A percentile compares a stretch with the other conserved stretches of the same genome.
phyloP scores from a whole-genome alignment of 805 yeast genomes.

The Yamadazyma ubonensis region DNA sequence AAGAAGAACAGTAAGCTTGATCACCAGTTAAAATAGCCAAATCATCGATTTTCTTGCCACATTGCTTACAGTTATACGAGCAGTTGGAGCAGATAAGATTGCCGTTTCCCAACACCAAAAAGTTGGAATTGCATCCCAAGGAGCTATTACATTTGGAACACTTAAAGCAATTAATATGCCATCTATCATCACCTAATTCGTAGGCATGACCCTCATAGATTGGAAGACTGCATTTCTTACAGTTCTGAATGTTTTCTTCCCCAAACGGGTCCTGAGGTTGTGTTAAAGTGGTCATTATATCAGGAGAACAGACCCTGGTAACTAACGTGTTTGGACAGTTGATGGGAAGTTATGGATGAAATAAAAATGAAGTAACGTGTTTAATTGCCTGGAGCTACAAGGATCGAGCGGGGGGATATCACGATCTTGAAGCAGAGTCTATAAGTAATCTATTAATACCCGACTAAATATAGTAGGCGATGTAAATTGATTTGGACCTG shows the following conservation, averaged over 20 bases:
- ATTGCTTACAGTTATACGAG: conserved; percentile 84
- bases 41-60: conserved; percentile 86
- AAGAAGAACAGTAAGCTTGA: conserved; percentile 87
- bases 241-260: conserved; percentile 23
- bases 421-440: too few relatives aligned
- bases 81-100: conserved; percentile 86
- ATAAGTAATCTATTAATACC: too few relatives aligned
- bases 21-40: conserved; percentile 93
- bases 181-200: conserved; percentile 88
- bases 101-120: conserved; percentile 90
- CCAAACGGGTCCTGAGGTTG: conserved; percentile 10
- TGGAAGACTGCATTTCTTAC: conserved; percentile 42
- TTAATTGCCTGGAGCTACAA: neutral
- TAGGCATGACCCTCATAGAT: conserved; percentile 92
- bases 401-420: too few relatives aligned
- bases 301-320: neutral
- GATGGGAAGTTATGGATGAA: neutral
- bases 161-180: conserved; percentile 93
- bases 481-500: neutral
- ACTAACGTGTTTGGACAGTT: neutral
- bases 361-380: neutral
- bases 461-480: neutral
- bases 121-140: conserved; percentile 84
- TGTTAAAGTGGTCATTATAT: conserved; percentile 5
- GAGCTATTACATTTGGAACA: conserved; percentile 81